Base-by-base conservation (phyloP, 306 rosid species). In the Mucuna pruriens region DNA sequence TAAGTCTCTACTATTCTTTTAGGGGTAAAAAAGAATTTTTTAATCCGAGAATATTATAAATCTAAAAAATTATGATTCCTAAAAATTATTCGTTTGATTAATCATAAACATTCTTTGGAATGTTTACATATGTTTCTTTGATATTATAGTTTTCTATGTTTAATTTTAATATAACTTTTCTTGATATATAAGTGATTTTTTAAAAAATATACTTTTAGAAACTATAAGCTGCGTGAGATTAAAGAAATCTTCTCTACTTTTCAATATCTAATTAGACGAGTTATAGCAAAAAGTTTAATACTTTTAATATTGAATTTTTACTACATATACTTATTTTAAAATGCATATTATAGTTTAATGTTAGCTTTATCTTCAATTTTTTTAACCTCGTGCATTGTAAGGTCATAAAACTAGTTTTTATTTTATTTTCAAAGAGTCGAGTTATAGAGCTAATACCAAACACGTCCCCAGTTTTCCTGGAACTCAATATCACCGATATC, bases 401-500 rank as follows among this genome's bases (percentile, higher is more conserved):
- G 20, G 55, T 67, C 75, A 38, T 6, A 22, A 36, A 64, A 17
- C 16, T 5, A 65, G 33, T 38, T 7, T 12, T 1, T 63, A 2
- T 48, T n/a, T 5, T 17, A 16, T 0, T 17, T 64, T 64, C 2
- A 40, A 75, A 15, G 6, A 77, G 29, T 0, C 4, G 39, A 55
- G 84, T 75, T 33, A 16, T 29, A 10, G 57, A 77, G 22, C 4
- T 75, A 85, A 34, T 91, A 95, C 99, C 98, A 95, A 76, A 95
- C 88, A 57, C 98, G 97, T 34, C 96, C 99, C 99, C 97, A 95
- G 61, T 88, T 95, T 54, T 89, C 99, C 75, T 95, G 99, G 86
- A 93, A 95, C 85, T 91, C 97, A 29, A 95, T 46, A 16, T 95
- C 96, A 54, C 97, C 44, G 74, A 95, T 95, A 85, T 93, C 98